These are phyloP conservation scores for Aspergillus coremiiformis DNA, from an alignment of 495 filamentous ascomycete species.

Conservation along the genomic window DNA sequence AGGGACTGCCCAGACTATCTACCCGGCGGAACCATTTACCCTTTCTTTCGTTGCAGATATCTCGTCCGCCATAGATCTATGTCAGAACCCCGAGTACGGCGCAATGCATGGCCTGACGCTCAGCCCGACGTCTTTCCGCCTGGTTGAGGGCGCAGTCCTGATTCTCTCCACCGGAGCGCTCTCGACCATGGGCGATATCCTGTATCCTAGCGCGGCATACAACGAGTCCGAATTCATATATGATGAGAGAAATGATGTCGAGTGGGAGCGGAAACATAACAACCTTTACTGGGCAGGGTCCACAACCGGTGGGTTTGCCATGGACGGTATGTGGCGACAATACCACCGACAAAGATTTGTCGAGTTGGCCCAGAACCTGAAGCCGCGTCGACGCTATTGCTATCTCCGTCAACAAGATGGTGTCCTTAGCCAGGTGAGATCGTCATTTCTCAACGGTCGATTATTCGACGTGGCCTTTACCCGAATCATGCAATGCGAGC, in stretches of 20 bases:
- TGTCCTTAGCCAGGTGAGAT: neutral
- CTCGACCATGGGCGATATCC: constrained; percentile 7
- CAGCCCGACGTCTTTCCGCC: constrained; percentile 4
- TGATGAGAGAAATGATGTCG: constrained; percentile 25
- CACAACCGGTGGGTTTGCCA: constrained; percentile 38
- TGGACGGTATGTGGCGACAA: constrained; percentile 25
- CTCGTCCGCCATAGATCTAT: neutral
- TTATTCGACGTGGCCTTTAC: constrained; percentile 2
- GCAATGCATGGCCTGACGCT: constrained; percentile 3
- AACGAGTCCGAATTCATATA: constrained; percentile 19
- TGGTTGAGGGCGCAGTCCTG: constrained; percentile 2
- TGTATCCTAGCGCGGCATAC: constrained; percentile 7
- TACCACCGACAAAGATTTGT: constrained; percentile 47
- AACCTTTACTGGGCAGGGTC: constrained; percentile 45
- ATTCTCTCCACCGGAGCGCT: constrained; percentile 5
- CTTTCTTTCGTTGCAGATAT: constrained; percentile 6
- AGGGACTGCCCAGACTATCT: neutral
- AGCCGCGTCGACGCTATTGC: neutral
- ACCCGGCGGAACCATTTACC: neutral
- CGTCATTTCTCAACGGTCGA: constrained; percentile 2
- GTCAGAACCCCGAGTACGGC: constrained; percentile 7
- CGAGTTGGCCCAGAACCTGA: constrained; percentile 13
- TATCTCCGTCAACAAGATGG: neutral
- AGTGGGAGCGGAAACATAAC: constrained; percentile 35
- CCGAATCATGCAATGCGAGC: neutral